These are phyloP conservation scores for Cairneyella variabilis DNA, from an alignment of 495 filamentous ascomycete species.

Conservation along the genomic window DNA sequence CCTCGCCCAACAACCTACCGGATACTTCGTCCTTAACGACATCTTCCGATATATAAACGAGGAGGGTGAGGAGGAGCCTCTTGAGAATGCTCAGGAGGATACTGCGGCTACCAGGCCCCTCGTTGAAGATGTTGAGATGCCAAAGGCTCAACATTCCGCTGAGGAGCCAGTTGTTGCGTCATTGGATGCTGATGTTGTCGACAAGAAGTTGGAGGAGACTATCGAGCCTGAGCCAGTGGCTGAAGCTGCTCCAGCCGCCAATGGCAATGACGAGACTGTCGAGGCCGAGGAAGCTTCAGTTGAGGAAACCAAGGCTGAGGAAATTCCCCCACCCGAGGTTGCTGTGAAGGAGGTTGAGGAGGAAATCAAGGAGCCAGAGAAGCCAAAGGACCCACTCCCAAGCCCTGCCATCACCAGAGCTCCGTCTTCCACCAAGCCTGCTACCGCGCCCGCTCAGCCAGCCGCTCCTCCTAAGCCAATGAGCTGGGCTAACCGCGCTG, in stretches of 20 bases:
- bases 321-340: conserved; percentile 18
- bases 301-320: conserved; percentile 26
- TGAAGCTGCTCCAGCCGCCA: conserved; percentile 26
- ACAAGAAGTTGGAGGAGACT: conserved; percentile 48
- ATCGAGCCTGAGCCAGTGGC: conserved; percentile 24
- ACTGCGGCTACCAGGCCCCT: conserved; percentile 41
- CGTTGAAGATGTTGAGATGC: conserved; percentile 40
- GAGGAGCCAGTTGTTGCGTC: conserved; percentile 31
- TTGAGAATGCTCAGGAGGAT: conserved; percentile 42
- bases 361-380: conserved; percentile 32
- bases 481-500: conserved; percentile 85
- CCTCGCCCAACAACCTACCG: conserved; percentile 90
- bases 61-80: conserved; percentile 59
- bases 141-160: conserved; percentile 35
- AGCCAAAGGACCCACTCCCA: conserved; percentile 49
- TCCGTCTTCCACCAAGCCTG: conserved; percentile 38
- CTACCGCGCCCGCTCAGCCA: conserved; percentile 34
- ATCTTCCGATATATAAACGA: conserved; percentile 92
- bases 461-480: conserved; percentile 52
- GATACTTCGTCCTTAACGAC: conserved; percentile 97
- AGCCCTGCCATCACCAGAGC: conserved; percentile 38
- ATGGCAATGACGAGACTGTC: conserved; percentile 28
- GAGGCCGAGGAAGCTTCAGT: conserved; percentile 28
- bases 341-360: conserved; percentile 35
- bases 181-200: conserved; percentile 41